These are phyloP conservation scores for Hypoxylon sp. DNA, from an alignment of 2,329 filamentous ascomycete genomes.

Conservation along the genomic window DNA sequence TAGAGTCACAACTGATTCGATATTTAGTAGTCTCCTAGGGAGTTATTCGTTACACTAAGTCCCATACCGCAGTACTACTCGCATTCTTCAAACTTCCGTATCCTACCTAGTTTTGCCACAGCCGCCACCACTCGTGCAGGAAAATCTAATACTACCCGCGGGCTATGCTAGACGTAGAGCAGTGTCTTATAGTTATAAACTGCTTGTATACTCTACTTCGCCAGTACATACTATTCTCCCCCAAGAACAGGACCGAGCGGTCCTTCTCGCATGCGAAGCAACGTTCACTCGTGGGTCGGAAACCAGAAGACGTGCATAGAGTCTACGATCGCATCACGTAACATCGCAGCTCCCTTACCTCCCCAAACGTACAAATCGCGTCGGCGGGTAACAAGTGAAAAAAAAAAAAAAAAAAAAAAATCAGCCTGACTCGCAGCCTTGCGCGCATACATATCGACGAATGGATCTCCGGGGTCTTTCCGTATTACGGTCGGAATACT, in stretches of 20 bases:
- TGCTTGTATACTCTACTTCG: background rate
- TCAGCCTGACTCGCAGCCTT: slow-evolving; percentile 1
- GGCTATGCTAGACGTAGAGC: background rate
- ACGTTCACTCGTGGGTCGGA: background rate
- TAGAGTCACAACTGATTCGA: background rate
- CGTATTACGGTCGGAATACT: background rate
- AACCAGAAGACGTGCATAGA: background rate
- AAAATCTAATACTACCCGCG: background rate
- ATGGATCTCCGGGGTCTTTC: slow-evolving; percentile 20
- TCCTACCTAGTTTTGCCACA: background rate
- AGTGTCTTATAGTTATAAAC: background rate
- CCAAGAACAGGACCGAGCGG: background rate
- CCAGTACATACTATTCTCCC: background rate
- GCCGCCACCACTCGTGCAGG: background rate
- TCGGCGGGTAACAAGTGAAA: too few species aligned
- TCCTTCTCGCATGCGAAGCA: background rate
- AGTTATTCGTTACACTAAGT: background rate
- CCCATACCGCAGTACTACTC: background rate
- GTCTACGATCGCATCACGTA: background rate
- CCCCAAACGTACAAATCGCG: background rate
- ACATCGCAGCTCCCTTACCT: background rate
- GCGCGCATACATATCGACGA: background rate
- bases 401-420: background rate
- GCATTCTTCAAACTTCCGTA: background rate
- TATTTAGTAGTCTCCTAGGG: background rate